phyloP scores from a whole-genome alignment of 768 basidiomycete genomes.

The Russula lepida region DNA sequence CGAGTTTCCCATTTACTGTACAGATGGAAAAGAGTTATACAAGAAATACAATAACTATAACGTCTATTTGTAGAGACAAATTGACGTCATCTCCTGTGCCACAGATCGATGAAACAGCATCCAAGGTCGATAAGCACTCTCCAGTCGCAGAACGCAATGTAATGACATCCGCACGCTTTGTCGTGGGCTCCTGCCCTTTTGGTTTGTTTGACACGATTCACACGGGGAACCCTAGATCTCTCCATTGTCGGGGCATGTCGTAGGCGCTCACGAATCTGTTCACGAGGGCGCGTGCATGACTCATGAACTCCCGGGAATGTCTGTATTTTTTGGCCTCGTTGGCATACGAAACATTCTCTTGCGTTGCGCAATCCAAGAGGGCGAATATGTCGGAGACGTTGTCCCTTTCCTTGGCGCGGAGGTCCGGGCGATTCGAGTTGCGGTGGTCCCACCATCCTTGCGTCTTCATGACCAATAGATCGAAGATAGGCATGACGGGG shows the following conservation, averaged over 20 bases:
- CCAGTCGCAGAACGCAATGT: no score
- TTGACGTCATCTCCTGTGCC: no score
- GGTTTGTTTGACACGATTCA: no score
- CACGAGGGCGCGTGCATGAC: background rate
- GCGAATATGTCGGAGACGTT: slow-evolving; percentile 2
- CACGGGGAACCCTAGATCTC: background rate
- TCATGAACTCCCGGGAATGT: background rate
- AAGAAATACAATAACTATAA: no score
- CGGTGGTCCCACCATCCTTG: background rate
- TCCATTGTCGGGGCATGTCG: background rate
- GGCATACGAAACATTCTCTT: background rate
- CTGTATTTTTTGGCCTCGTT: background rate
- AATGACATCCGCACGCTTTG: no score
- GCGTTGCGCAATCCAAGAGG: background rate
- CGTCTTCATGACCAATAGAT: slow-evolving; percentile 10
- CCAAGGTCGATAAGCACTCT: no score
- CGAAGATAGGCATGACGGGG: slow-evolving; percentile 13
- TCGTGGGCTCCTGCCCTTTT: no score
- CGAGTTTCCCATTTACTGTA: no score
- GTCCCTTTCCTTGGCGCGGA: background rate
- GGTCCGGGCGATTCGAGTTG: background rate
- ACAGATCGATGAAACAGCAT: no score
- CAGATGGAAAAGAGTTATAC: no score
- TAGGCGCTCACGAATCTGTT: background rate
- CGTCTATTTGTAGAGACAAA: no score